Base-by-base conservation (phyloP, 2,329 filamentous ascomycete genomes). In the Epichloe aotearoae region DNA sequence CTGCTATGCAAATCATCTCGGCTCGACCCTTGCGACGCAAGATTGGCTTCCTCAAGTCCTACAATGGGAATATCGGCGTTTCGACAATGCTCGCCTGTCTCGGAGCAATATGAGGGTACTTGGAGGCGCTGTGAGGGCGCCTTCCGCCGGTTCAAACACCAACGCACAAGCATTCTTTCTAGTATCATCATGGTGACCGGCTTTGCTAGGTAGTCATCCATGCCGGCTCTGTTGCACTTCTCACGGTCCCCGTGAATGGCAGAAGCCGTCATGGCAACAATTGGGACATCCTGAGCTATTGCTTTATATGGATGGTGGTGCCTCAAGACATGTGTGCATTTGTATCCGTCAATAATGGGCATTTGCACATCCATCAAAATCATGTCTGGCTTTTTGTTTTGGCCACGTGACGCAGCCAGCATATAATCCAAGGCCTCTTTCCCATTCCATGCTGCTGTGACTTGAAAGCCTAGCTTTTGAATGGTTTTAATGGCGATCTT, bases 361-460 rank as follows among this genome's bases (percentile, higher is more conserved):
- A 86, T 86, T 64, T 86, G 83, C 1, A 86, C 81, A 60, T 88
- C 84, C 84, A 88, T 87, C 39, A 90, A 69, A 50, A 91, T 88
- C 7, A 91, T 80, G 56, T 88, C 80, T 0, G 86, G 86, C 47
- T 79, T 79, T 11, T 69, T 66, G 43, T 76, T 70, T 33, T 71
- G 68, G 26, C 71, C 74, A 7, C 66, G 59, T 20, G 74, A 71
- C 1, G 79, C 76, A 3, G 73, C 73, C 45, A 75, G 63, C 15
- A 91, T 69, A 61, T 89, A 89, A 19, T 89, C 82, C 15, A 91
- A 71, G 1, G 84, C 86, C 61, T 91, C 86, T 62, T 84, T 80
- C 23, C 86, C 86, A 58, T 89, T 88, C 82, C 83, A 88, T 0
- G 82, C 80, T 1, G 84, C 85, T 6, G 73, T 76, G 4, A 85